A percentile compares a stretch with the other conserved stretches of the same genome.
Conservation (phyloP, 2,329 filamentous ascomycete genomes). For the Diaporthe amygdali region DNA sequence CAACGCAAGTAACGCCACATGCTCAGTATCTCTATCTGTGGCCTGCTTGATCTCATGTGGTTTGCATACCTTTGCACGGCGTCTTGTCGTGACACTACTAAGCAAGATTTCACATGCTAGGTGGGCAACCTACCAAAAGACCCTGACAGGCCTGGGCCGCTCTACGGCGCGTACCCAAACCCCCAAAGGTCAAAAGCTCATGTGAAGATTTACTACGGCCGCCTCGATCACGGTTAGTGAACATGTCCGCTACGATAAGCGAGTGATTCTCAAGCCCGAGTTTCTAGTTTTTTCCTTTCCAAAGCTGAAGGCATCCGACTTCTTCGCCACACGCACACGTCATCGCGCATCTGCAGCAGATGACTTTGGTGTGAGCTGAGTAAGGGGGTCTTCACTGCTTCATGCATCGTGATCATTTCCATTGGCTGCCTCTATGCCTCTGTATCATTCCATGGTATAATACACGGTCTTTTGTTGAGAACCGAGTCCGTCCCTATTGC, state of each 20-base stretch:
- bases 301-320: neutral
- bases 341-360: constrained; percentile 14
- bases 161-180: neutral
- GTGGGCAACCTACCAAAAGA: neutral
- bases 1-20: neutral
- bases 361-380: neutral
- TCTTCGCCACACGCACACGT: constrained; percentile 20
- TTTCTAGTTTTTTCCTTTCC: neutral
- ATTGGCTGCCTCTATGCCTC: constrained; percentile 23
- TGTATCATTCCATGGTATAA: constrained; percentile 29
- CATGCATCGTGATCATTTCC: constrained; percentile 18
- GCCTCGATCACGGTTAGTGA: neutral
- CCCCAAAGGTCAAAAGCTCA: neutral
- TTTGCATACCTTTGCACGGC: neutral
- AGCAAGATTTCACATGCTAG: constrained; percentile 11
- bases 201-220: neutral
- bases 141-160: neutral
- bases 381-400: neutral
- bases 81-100: neutral
- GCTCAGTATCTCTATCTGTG: too few species aligned
- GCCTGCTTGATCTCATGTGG: neutral
- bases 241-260: too few species aligned
- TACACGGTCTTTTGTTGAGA: constrained; percentile 29
- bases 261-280: neutral
- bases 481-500: constrained; percentile 5